Base-by-base conservation (phyloP, 768 basidiomycete genomes). In the Auriscalpium vulgare region DNA sequence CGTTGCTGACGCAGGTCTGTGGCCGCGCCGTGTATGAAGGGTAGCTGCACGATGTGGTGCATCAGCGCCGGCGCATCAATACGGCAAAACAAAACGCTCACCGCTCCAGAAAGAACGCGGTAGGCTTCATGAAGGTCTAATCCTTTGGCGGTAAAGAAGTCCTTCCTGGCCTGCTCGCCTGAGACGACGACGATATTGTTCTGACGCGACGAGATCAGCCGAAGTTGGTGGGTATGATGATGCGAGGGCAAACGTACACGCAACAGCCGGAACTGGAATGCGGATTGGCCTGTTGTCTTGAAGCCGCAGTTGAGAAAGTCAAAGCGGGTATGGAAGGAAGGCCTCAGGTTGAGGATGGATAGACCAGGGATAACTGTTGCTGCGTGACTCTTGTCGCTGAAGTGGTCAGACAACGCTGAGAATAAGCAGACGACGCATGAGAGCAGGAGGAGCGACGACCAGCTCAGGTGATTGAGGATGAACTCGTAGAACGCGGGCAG, bases 91-190 rank as follows among this genome's bases (percentile, higher is more conserved):
- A 40, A 17, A 21, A 43, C 16, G 50, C 85, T 61, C 67, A 89
- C 88, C 54, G 85, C 87, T 51, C 87, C 88, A 49, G 85, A 87
- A 58, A 91, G 77, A 64, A 87, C 79, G 64, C 83, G 86, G 75
- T 88, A 90, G 6, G 86, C 88, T 72, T 88, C 86, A 44, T 82
- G 84, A 51, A 91, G 78, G 68, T 89, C 86, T 59, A 91, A 79
- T 19, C 79, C 79, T 69, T 81, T 83, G 55, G 84, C 80, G 3
- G 77, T 76, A 63, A 89, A 87, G 70, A 89, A 89, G 3, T 81
- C 75, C 54, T 79, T 78, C 55, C 88, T 75, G 14, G 81, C 88
- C 37, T 74, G 75, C 65, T 88, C 85, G 52, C 88, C 88, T 43
- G 88, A 89, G 44, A 90, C 78, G 37, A 85, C 87, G 53, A 90